Base-by-base conservation (phyloP, 164 flowering plant species). In the Nymphaea thermarum region DNA sequence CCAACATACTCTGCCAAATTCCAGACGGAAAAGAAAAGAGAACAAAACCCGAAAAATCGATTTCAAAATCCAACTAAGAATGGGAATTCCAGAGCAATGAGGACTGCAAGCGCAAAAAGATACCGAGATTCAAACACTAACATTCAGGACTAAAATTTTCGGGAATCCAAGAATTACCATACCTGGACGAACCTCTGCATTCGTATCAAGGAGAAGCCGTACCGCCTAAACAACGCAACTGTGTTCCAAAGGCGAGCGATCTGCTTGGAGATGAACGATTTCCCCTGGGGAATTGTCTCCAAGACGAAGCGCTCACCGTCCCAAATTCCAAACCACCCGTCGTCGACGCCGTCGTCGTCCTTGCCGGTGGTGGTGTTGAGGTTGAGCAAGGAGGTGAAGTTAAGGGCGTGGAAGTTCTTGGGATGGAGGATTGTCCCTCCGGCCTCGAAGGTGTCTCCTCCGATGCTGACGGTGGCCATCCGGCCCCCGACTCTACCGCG, bases 361-460 rank as follows among this genome's bases (percentile, higher is more conserved):
- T 2, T 12, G 43, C 36, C n/a, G 44, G 44, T 18, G 2, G 75
- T 79, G 64, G 68, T 15, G 18, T 60, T 73, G 36, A 94, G 79
- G 10, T 80, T 75, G n/a, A 91, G 81, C 11, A 69, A 62, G 10
- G 71, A 44, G 25, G 87, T 80, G 82, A 77, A 94, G 67, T 78
- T 79, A 51, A 77, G 42, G 53, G 87, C 86, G 75, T 91, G 87
- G 44, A 75, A 75, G 72, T 94, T 94, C 80, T 87, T 88, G 18
- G 97, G 97, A 76, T 94, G 99, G 61, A 94, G 82, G 62, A 94
- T 82, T 5, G 96, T 84, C 3, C 84, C 99, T 2, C 99, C 99
- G 64, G 97, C 99, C 77, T 94, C 97, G 78, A 94, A 90, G 3
- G 80, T 81, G 18, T 91, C 86, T 16, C 87, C 89, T 65, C 79